Conservation (phyloP, 768 basidiomycete genomes). For the Tulasnella sp. region DNA sequence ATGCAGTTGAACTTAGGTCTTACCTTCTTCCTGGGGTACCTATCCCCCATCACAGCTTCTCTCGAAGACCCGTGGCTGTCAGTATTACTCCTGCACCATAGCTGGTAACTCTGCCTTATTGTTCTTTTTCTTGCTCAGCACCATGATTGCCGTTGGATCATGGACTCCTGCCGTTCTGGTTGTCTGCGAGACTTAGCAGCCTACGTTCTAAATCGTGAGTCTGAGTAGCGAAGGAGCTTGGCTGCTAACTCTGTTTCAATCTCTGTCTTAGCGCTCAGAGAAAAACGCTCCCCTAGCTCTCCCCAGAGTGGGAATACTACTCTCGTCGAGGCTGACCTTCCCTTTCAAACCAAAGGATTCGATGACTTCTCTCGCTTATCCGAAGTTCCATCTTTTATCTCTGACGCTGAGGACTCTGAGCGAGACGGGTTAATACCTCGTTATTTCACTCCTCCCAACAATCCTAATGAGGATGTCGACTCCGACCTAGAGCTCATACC, state of each 20-base stretch:
- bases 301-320: not conserved
- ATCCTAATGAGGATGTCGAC: not conserved
- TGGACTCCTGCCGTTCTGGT: slow-evolving; percentile 7
- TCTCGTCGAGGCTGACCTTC: not conserved
- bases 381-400: not conserved
- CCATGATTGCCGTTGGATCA: slow-evolving; percentile 22
- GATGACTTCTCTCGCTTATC: not conserved
- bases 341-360: not conserved
- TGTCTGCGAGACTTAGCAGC: not conserved
- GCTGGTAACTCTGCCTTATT: not conserved
- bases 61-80: not conserved
- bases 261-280: not conserved
- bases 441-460: not conserved
- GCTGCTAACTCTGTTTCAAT: not conserved
- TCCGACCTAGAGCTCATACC: not conserved
- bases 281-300: not conserved
- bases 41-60: not conserved
- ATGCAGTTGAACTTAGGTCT: no score
- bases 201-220: not conserved
- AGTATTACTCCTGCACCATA: not conserved
- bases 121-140: not conserved
- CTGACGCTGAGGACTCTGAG: not conserved
- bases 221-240: not conserved
- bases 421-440: not conserved
- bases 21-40: no score